phyloP scores from a whole-genome alignment of 768 basidiomycete species.

The Boletus vinaceobasis region DNA sequence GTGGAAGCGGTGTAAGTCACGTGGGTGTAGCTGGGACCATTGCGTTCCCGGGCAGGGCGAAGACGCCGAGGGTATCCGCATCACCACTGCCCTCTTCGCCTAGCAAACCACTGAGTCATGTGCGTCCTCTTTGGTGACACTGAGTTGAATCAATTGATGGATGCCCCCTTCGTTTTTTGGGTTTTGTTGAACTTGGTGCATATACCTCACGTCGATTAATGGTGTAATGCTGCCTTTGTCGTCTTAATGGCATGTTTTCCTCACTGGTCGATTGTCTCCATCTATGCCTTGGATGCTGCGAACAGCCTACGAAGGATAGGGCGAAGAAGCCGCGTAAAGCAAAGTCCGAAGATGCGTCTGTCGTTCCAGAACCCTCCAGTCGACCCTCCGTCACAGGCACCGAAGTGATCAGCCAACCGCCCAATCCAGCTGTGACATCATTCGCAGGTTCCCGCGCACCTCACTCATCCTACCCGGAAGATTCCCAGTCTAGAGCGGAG shows the following conservation, averaged over 20 bases:
- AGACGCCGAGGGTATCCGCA: conserved; percentile 21
- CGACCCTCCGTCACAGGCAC: neutral
- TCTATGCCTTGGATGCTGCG: conserved; percentile 6
- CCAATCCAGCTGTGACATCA: neutral
- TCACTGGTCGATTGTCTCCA: conserved; percentile 11
- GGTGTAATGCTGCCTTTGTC: conserved; percentile 28
- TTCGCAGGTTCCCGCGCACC: neutral
- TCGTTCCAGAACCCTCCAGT: neutral
- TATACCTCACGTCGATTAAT: conserved; percentile 30
- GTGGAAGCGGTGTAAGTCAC: conserved; percentile 13
- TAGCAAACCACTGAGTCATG: conserved; percentile 75
- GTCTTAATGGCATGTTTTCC: conserved; percentile 26
- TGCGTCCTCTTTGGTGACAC: conserved; percentile 77
- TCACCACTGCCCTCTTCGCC: conserved; percentile 41
- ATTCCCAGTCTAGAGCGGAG: neutral
- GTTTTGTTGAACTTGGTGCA: conserved; percentile 17
- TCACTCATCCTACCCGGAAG: neutral
- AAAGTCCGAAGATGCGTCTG: conserved; percentile 11
- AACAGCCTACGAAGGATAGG: conserved; percentile 72
- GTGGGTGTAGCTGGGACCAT: conserved; percentile 18
- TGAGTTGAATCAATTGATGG: conserved; percentile 42
- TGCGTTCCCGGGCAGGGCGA: conserved; percentile 11
- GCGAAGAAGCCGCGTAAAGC: conserved; percentile 64
- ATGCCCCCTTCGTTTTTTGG: conserved; percentile 12
- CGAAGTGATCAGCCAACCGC: neutral